Percentiles rank a stretch among this genome's conserved stretches.
These are phyloP conservation scores for Xenoacremonium recifei DNA, from an alignment of 2,329 filamentous ascomycete species.

Conservation along the genomic window DNA sequence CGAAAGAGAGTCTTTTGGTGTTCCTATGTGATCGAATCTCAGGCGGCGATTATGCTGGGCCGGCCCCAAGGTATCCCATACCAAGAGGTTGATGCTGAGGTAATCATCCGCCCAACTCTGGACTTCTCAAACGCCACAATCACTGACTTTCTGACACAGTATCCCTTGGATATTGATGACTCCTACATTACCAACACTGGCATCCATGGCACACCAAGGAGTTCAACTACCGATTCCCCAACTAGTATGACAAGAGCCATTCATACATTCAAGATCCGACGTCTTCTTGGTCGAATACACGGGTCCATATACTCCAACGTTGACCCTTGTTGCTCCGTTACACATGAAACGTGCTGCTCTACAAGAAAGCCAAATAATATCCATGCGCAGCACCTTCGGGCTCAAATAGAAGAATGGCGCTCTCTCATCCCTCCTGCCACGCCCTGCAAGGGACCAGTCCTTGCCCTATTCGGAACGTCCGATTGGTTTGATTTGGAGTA, in stretches of 20 bases:
- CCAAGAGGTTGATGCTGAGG: conserved; percentile 1
- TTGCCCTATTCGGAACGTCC: neutral
- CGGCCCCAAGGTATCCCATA: neutral
- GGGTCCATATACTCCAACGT: conserved; percentile 3
- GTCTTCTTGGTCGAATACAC: conserved; percentile 5
- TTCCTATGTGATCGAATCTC: conserved; percentile 6
- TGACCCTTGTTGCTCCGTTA: neutral
- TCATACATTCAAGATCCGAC: neutral
- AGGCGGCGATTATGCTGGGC: conserved; percentile 5
- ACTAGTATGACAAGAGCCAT: neutral
- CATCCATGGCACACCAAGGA: neutral
- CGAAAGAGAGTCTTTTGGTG: conserved; percentile 10
- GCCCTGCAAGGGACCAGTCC: neutral
- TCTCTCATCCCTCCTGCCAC: neutral
- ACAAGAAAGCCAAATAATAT: neutral
- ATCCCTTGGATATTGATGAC: neutral
- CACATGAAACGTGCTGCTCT: neutral
- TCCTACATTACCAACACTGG: neutral
- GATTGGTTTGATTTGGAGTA: neutral
- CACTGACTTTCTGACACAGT: neutral
- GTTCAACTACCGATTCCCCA: neutral
- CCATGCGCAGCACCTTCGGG: conserved; percentile 2
- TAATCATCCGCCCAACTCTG: neutral
- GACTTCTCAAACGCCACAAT: neutral
- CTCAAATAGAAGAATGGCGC: conserved; percentile 3